phyloP scores from a whole-genome alignment of 441 rosid species.

The Adansonia grandidieri region DNA sequence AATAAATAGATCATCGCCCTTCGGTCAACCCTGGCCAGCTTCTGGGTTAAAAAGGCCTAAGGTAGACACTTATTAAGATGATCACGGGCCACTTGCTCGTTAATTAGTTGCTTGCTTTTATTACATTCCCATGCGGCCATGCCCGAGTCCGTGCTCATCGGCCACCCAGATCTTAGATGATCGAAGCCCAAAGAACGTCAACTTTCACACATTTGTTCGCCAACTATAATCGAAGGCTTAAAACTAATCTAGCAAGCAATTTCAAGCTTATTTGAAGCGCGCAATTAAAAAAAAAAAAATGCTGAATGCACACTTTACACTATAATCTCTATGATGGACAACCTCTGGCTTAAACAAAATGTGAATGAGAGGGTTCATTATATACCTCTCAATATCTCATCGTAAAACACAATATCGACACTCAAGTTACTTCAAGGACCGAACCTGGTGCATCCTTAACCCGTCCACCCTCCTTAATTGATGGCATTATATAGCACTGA shows the following conservation, averaged over 20 bases:
- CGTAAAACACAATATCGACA: background rate
- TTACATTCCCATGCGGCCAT: too few species aligned
- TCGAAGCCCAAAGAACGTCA: background rate
- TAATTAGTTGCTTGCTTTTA: background rate
- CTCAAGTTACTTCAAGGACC: background rate
- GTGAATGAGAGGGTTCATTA: background rate
- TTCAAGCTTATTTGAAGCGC: background rate
- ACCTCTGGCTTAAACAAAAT: background rate
- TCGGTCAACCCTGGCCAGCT: background rate
- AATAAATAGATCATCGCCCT: background rate
- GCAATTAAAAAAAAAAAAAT: background rate
- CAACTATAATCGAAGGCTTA: background rate
- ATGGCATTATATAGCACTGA: background rate
- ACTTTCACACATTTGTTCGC: background rate
- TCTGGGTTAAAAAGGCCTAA: background rate
- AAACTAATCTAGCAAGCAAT: background rate
- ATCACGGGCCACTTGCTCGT: background rate
- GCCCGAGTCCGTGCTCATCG: too few species aligned
- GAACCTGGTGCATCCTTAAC: background rate
- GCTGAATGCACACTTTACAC: background rate
- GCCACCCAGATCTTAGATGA: background rate
- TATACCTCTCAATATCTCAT: background rate
- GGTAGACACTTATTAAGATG: background rate
- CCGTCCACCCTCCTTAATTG: too few species aligned
- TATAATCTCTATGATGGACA: background rate